Conservation (phyloP, 2,329 filamentous ascomycete genomes). For the Colletotrichum zoysiae region DNA sequence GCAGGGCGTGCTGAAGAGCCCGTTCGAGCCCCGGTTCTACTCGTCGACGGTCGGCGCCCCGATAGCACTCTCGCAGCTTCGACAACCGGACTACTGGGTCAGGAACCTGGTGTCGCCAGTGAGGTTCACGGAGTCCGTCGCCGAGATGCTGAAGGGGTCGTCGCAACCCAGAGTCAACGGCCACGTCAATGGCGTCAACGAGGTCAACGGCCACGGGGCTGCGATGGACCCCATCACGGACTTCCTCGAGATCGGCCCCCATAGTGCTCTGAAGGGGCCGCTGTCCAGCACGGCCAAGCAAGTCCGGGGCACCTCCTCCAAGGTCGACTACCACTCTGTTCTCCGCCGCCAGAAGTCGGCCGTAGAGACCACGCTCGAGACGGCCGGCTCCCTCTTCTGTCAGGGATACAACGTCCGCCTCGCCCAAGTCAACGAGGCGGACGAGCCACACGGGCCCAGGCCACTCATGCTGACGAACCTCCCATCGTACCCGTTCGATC, state of each 20-base stretch:
- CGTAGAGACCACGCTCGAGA: slow-evolving; percentile 23
- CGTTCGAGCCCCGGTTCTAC: slow-evolving; percentile 28
- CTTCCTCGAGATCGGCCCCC: slow-evolving; percentile 63
- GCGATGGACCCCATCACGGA: slow-evolving; percentile 44
- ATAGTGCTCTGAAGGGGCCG: slow-evolving; percentile 62
- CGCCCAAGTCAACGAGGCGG: slow-evolving; percentile 35
- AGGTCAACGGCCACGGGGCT: background rate
- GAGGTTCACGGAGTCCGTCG: slow-evolving; percentile 58
- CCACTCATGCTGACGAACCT: slow-evolving; percentile 41
- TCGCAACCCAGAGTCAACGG: background rate
- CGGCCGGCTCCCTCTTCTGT: slow-evolving; percentile 28
- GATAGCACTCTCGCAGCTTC: slow-evolving; percentile 11
- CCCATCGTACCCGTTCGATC: slow-evolving; percentile 45
- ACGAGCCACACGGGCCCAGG: slow-evolving; percentile 30
- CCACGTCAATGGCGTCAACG: background rate
- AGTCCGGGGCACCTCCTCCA: background rate
- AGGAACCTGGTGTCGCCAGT: slow-evolving; percentile 57
- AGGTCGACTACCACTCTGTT: slow-evolving; percentile 31
- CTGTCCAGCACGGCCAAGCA: slow-evolving; percentile 48
- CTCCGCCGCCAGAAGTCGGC: slow-evolving; percentile 16
- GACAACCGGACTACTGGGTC: slow-evolving; percentile 58
- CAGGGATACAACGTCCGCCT: slow-evolving; percentile 27
- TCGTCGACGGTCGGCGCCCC: slow-evolving; percentile 27
- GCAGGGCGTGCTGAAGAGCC: slow-evolving; percentile 14
- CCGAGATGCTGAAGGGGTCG: slow-evolving; percentile 46